A percentile compares a stretch with the other conserved stretches of the same genome.
Evolutionary conservation across 2,329 filamentous ascomycete genomes (phyloP).

Genomic region (Xylogone sp.): DNA sequence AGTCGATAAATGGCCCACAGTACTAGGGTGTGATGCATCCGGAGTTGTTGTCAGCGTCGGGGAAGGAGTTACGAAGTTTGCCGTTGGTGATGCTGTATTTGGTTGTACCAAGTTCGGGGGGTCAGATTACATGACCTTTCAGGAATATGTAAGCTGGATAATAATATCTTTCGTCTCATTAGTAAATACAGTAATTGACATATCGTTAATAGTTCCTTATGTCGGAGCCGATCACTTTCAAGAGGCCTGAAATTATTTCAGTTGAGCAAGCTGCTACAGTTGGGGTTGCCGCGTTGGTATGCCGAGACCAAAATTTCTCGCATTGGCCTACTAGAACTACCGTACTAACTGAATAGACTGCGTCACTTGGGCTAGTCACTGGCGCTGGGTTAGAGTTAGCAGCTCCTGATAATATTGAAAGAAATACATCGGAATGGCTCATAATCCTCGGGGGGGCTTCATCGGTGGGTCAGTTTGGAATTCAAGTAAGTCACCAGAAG

Average conservation of each 20-base stretch:
- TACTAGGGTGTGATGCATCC: slow-evolving; percentile 34
- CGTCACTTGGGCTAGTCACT: slow-evolving; percentile 28
- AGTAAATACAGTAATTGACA: no score
- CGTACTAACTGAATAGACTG: slow-evolving; percentile 24
- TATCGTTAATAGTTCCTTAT: slow-evolving; percentile 30
- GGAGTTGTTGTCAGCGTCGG: slow-evolving; percentile 31
- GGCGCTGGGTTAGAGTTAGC: slow-evolving; percentile 22
- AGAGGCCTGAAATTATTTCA: slow-evolving; percentile 22
- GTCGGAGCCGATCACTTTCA: slow-evolving; percentile 32
- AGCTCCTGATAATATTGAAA: slow-evolving; percentile 6
- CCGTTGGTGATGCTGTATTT: slow-evolving; percentile 31
- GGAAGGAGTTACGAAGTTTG: slow-evolving; percentile 25
- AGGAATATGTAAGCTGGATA: slow-evolving; percentile 29
- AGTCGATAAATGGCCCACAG: slow-evolving; percentile 30
- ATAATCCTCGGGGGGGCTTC: slow-evolving; percentile 33
- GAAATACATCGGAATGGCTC: slow-evolving; percentile 29
- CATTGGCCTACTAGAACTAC: neutral
- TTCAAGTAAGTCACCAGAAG: slow-evolving; percentile 20
- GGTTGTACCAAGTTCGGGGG: slow-evolving; percentile 31
- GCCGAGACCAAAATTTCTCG: neutral
- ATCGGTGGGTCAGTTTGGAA: slow-evolving; percentile 31
- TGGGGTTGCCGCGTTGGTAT: slow-evolving; percentile 32
- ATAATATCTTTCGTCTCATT: no score
- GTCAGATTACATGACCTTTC: slow-evolving; percentile 31
- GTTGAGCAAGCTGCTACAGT: slow-evolving; percentile 30